Base-by-base conservation (phyloP, 768 basidiomycete genomes). In the Suillus spraguei region DNA sequence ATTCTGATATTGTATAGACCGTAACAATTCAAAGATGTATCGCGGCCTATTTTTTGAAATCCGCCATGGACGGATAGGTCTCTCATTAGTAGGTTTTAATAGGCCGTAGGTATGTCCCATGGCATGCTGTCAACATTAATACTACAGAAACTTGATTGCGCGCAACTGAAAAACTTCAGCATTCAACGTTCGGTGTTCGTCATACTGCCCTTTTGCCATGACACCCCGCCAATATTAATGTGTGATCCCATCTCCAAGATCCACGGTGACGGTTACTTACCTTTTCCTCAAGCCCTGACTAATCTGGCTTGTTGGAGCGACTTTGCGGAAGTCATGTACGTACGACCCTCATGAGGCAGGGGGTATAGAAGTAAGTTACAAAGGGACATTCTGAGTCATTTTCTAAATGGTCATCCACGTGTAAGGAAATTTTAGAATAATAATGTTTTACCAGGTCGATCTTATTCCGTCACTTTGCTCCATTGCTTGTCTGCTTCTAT, bases 211-310 rank as follows among this genome's bases (percentile, higher is more conserved):
- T 56, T 56, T 58, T 58, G 56, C 39, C 56, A 42, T 58, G 56
- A 41, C 56, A 58, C 39, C 56, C 56, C 28, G 56, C 32, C 56
- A 58, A 58, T 58, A 58, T 58, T 58, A 58, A 58, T 58, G 39
- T 58, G 56, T 41, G 39, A 39, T 39, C 56, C 6, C 39, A 58
- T 41, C 38, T 58, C 39, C 39, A 58, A 41, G 56, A 58, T 58
- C 56, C 56, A 58, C 39, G 56, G 41, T 58, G 16, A 32, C 56
- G 56, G 56, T 39, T 58, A 58, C 41, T 58, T 58, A 58, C 39
- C 56, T 58, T 58, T 58, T 38, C 56, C 56, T 58, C 17, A 22
- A 41, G 4, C 39, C 24, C 24, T 28, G 41, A 41, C 56, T 58
- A 58, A 58, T 28, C 41, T 39, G 56, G 38, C 39, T 28, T 36